Percentiles rank a stretch among this genome's conserved stretches.
Evolutionary conservation across 768 basidiomycete genomes (phyloP).

Genomic region (Cytidiella melzeri): DNA sequence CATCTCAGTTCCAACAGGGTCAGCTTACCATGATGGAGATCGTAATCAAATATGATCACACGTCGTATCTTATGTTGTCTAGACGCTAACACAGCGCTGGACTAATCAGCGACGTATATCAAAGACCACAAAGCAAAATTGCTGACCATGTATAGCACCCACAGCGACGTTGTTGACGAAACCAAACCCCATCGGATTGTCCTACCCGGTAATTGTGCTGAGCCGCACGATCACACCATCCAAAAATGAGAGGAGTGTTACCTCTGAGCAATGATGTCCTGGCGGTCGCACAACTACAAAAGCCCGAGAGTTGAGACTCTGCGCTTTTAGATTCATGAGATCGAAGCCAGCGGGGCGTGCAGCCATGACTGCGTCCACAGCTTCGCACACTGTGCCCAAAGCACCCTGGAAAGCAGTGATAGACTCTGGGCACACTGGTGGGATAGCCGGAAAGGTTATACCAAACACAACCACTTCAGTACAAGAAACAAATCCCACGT

Average conservation of each 20-base stretch:
- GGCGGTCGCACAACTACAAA: conserved; percentile 88
- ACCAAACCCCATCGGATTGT: conserved; percentile 88
- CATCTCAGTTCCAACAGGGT: no score
- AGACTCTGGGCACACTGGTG: conserved; percentile 67
- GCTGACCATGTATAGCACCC: conserved; percentile 81
- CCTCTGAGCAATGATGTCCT: conserved; percentile 89
- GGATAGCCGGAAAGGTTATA: neutral
- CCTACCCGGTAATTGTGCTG: conserved; percentile 25
- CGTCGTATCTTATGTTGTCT: conserved; percentile 70
- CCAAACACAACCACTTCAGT: neutral
- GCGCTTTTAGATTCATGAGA: neutral
- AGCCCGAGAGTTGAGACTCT: conserved; percentile 31
- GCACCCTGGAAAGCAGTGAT: conserved; percentile 76
- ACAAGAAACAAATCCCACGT: conserved; percentile 22
- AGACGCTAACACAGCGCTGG: conserved; percentile 56
- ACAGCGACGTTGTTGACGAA: conserved; percentile 92
- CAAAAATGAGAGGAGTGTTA: no score
- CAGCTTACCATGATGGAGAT: conserved; percentile 77
- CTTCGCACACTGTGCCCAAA: conserved; percentile 79
- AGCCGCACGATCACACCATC: no score
- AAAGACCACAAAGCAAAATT: neutral
- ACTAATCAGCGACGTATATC: neutral
- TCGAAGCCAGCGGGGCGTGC: neutral
- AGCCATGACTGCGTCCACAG: conserved; percentile 58
- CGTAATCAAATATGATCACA: conserved; percentile 86